A percentile compares a stretch with the other conserved stretches of the same genome.
Conservation (phyloP, 768 basidiomycete genomes). For the Cystobasidium ongulense region DNA sequence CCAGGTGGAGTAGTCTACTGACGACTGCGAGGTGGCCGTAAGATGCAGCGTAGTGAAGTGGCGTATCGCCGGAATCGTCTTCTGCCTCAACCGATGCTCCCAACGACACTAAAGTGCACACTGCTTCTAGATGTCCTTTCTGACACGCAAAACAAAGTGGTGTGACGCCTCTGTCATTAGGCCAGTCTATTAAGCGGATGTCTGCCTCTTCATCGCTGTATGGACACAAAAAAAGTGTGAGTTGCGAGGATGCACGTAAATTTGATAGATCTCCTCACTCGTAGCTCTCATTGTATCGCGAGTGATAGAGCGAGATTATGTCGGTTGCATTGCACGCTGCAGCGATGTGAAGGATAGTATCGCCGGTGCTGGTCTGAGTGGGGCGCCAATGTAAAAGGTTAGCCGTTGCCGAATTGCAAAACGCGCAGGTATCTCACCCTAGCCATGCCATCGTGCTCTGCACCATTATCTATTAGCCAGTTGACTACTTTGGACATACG, state of each 20-base stretch:
- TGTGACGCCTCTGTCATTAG: conserved; percentile 1
- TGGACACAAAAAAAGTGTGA: neutral
- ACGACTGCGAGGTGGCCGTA: conserved; percentile 78
- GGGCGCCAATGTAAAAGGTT: neutral
- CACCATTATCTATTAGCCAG: conserved; percentile 18
- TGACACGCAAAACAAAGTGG: conserved; percentile 5
- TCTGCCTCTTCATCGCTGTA: conserved; percentile 17
- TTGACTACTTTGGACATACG: neutral
- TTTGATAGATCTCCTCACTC: neutral
- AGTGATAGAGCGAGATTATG: conserved; percentile 8
- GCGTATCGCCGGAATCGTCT: conserved; percentile 61
- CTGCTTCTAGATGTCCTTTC: neutral
- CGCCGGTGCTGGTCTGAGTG: neutral
- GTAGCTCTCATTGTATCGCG: neutral
- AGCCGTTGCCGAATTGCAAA: neutral
- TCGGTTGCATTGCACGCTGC: conserved; percentile 1
- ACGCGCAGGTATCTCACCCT: neutral
- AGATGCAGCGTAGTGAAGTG: conserved; percentile 91
- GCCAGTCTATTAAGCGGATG: conserved; percentile 19
- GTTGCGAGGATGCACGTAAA: neutral
- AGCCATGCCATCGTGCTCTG: conserved; percentile 22
- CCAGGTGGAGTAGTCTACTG: conserved; percentile 68
- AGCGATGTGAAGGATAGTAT: conserved; percentile 20
- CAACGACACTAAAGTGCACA: neutral
- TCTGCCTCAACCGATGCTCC: conserved; percentile 25